A percentile compares a stretch with the other conserved stretches of the same genome.
phyloP scores from a whole-genome alignment of 768 basidiomycete species.

The Boletus rubescentipes region DNA sequence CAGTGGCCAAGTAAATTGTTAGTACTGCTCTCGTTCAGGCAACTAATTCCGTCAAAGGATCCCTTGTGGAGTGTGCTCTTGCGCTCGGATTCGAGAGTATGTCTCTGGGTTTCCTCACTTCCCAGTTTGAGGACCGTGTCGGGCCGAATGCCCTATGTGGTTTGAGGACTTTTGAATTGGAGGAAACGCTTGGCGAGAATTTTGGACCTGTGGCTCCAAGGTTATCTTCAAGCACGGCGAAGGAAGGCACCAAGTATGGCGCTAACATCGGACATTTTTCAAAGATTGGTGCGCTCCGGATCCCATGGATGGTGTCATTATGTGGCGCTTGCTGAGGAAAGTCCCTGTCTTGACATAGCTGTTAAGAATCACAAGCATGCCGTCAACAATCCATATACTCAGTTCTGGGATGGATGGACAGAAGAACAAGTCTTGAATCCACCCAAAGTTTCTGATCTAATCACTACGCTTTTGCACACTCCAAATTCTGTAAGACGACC shows the following conservation, averaged over 20 bases:
- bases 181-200: slow-evolving; percentile 50
- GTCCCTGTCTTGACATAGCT: slow-evolving; percentile 37
- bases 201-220: slow-evolving; percentile 67
- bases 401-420: slow-evolving; percentile 75
- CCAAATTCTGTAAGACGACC: slow-evolving; percentile 67
- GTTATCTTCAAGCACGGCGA: slow-evolving; percentile 66
- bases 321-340: not conserved
- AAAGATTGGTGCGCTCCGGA: slow-evolving; percentile 57
- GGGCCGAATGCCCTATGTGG: slow-evolving; percentile 47
- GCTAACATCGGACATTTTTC: slow-evolving; percentile 64
- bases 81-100: slow-evolving; percentile 86
- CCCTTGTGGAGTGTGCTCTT: slow-evolving; percentile 66
- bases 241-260: slow-evolving; percentile 72
- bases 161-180: slow-evolving; percentile 43
- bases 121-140: slow-evolving; percentile 52
- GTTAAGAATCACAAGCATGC: slow-evolving; percentile 83
- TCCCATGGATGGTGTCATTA: not conserved
- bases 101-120: slow-evolving; percentile 64
- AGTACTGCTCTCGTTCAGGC: slow-evolving; percentile 73
- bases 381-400: slow-evolving; percentile 77
- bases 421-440: slow-evolving; percentile 66
- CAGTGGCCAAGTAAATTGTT: slow-evolving; percentile 55
- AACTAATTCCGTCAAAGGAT: slow-evolving; percentile 63
- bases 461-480: slow-evolving; percentile 82
- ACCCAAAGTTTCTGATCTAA: slow-evolving; percentile 62